Base-by-base conservation (phyloP, 75 land plant species). In the Pinus tabuliformis region DNA sequence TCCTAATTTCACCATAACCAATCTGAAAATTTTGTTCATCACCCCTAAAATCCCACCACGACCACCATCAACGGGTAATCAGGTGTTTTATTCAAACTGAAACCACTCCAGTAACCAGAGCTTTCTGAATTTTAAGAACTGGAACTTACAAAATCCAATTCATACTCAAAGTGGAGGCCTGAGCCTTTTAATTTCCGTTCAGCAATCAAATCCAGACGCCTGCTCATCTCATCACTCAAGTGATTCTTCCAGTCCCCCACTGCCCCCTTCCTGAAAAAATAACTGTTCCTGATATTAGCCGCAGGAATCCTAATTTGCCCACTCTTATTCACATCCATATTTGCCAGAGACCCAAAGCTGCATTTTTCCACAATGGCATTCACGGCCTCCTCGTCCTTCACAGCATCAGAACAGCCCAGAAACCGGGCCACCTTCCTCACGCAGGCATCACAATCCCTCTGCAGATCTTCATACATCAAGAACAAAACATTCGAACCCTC, bases 231-330 rank as follows among this genome's bases (percentile, higher is more conserved):
- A 1, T 56, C 28, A 22, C 30, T 73, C 30, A 86, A 56, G 37
- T 83, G 28, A 6, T 77, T 78, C 54, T 68, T 79, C 87, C 79
- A 82, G 61, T 79, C 84, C 58, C 84, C 84, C 61, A 80, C 78
- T 56, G 60, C 58, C 1, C 85, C 85, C 21, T 70, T 75, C 37
- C 74, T 74, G 66, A 64, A 85, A 72, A 63, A 81, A 70, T 9
- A 60, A 33, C 39, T 78, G 15, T 63, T 63, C 13, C 16, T 16
- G 52, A 49, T 71, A 33, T 65, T 65, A 21, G 26, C 21, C 16
- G 39, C 64, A 6, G 64, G 71, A 49, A 72, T 61, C 11, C 49
- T 28, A 24, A 66, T 36, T 20, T 73, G 66, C 57, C 81, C 81
- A 5, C 14, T 75, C 60, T 60, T 57, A 15, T 85, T 85, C 49